Conservation (phyloP, 78 protist species). For the Dictyostelium purpureum region DNA sequence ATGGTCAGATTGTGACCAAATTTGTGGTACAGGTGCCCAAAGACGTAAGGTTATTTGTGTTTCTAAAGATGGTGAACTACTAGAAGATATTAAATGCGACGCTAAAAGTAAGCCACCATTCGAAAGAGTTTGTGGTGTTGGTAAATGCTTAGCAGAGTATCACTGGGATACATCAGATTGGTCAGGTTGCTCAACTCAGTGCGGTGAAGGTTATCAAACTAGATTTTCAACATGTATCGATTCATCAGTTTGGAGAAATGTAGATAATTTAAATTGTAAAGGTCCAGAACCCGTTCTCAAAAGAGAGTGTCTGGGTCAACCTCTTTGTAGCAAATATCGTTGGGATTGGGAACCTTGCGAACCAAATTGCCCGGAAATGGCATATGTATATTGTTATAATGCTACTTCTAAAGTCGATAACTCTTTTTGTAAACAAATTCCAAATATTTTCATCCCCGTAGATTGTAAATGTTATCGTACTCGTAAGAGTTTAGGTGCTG, state of each 20-base stretch:
- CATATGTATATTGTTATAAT: slow-evolving; percentile 28
- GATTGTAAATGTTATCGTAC: slow-evolving; percentile 37
- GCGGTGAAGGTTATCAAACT: slow-evolving; percentile 55
- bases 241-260: slow-evolving; percentile 33
- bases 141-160: slow-evolving; percentile 27
- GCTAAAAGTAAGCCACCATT: slow-evolving; percentile 8
- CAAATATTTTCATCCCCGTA: slow-evolving; percentile 37
- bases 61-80: not conserved
- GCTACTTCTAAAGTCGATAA: slow-evolving; percentile 1
- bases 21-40: slow-evolving; percentile 67
- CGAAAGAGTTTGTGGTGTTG: slow-evolving; percentile 17
- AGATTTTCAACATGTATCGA: slow-evolving; percentile 32
- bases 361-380: slow-evolving; percentile 41
- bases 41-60: slow-evolving; percentile 3
- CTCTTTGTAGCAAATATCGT: slow-evolving; percentile 19
- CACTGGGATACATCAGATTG: slow-evolving; percentile 52
- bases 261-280: slow-evolving; percentile 9
- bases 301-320: slow-evolving; percentile 56
- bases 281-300: slow-evolving; percentile 16
- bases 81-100: not conserved
- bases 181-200: slow-evolving; percentile 59
- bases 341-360: slow-evolving; percentile 74
- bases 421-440: slow-evolving; percentile 20
- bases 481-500: not conserved
- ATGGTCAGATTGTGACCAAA: slow-evolving; percentile 63